Conservation (phyloP, 2,329 filamentous ascomycete species). For the Exophiala viscosa region DNA sequence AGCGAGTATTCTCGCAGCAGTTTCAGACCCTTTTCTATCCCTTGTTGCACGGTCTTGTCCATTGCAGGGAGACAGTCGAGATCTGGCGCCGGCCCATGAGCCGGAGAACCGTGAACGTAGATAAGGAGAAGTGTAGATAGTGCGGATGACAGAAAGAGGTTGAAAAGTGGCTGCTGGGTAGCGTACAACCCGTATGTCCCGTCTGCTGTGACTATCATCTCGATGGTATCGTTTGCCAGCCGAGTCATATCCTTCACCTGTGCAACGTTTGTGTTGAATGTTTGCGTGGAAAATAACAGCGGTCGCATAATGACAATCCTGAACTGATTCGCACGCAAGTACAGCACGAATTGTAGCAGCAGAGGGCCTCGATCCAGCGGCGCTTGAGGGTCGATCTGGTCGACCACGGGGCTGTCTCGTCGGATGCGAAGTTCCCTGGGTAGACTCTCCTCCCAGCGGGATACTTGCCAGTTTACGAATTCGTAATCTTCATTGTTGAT, state of each 20-base stretch:
- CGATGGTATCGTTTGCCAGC: conserved; percentile 8
- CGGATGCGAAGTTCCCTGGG: conserved; percentile 6
- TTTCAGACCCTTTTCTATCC: conserved; percentile 1
- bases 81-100: neutral
- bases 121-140: conserved; percentile 11
- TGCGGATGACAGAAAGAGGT: conserved; percentile 12
- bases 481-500: conserved; percentile 16
- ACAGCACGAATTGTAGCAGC: conserved; percentile 8
- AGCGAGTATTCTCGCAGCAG: conserved; percentile 1
- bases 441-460: conserved; percentile 12
- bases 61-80: neutral
- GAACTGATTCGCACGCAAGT: conserved; percentile 15
- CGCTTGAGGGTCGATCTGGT: neutral
- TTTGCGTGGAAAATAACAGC: conserved; percentile 9
- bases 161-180: conserved; percentile 11
- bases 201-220: conserved; percentile 6
- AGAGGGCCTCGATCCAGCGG: conserved; percentile 2
- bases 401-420: neutral
- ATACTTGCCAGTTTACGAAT: conserved; percentile 13
- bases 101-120: conserved; percentile 4
- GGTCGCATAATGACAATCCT: conserved; percentile 15
- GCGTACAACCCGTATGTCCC: conserved; percentile 2
- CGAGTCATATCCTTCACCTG: conserved; percentile 3
- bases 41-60: neutral
- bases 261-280: conserved; percentile 2